These are phyloP conservation scores for Tolypocladium guangdongense DNA, from an alignment of 2,329 filamentous ascomycete genomes.

Conservation along the genomic window DNA sequence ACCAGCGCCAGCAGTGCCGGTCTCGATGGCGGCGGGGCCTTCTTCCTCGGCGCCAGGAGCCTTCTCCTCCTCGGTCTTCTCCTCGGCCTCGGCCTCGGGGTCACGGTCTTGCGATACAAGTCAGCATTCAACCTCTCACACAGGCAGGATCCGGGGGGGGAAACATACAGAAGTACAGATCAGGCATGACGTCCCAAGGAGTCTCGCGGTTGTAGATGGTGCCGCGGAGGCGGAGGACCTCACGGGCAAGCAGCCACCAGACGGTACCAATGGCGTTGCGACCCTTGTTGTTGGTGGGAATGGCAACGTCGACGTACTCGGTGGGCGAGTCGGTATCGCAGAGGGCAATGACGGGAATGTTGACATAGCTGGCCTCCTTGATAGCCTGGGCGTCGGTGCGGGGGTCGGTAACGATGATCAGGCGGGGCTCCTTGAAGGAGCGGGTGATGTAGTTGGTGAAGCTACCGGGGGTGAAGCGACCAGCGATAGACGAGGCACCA, in stretches of 20 bases:
- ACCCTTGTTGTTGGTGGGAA: slow-evolving; percentile 99
- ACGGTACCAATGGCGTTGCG: slow-evolving; percentile 96
- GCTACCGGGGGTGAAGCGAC: slow-evolving; percentile 99
- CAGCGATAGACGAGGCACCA: slow-evolving; percentile 93
- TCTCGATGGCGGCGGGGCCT: slow-evolving; percentile 65
- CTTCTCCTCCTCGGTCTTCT: slow-evolving; percentile 94
- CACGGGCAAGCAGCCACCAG: slow-evolving; percentile 99
- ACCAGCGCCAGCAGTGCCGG: slow-evolving; percentile 55
- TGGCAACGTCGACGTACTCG: slow-evolving; percentile 99
- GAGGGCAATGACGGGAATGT: slow-evolving; percentile 99
- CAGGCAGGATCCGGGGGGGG: not conserved
- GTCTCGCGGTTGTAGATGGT: slow-evolving; percentile 93
- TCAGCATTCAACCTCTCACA: slow-evolving; percentile 5
- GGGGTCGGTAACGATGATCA: slow-evolving; percentile 98
- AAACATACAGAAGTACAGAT: slow-evolving; percentile 91
- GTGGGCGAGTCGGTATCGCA: slow-evolving; percentile 99
- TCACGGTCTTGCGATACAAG: slow-evolving; percentile 62
- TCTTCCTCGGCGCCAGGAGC: slow-evolving; percentile 75
- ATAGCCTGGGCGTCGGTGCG: slow-evolving; percentile 99
- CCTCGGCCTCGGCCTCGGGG: slow-evolving; percentile 98
- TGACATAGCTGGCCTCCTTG: slow-evolving; percentile 99
- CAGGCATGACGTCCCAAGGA: slow-evolving; percentile 98
- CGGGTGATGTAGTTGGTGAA: slow-evolving; percentile 99
- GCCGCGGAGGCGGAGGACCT: slow-evolving; percentile 97
- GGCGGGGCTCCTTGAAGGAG: slow-evolving; percentile 99